Evolutionary conservation across 1,284 basidiomycete genomes (phyloP), one percentile per base, ranked within the genome.

Genomic region (Apiotrichum domesticum): DNA sequence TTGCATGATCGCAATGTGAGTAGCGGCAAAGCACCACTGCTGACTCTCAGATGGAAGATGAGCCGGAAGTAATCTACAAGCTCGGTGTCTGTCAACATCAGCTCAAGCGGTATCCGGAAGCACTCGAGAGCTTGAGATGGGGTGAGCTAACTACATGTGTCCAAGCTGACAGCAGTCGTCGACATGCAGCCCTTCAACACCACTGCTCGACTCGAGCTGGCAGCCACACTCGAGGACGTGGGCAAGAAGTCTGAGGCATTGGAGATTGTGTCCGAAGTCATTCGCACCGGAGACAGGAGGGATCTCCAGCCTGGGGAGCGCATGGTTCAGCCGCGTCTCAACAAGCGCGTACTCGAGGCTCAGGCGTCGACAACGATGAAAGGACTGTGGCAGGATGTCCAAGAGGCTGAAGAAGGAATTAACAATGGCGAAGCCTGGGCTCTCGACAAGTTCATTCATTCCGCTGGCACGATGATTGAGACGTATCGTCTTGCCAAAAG

Each of bases 141-240:
- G 84, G 91, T 90, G 55, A 33, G 82, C 72, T 21, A 1, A 4
- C 10, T 6, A 3, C 40, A 21, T 8, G 6, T 1, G 37, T 39
- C 13, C 37, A 39, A 49, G 21, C 54, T 58, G 52, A 52, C 52
- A 37, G 34, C 51, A 89, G 92, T 96, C 14, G 80, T 87, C 15
- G 78, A 82, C 3, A 84, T 83, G 1, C 86, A 91, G 68, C 85
- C 87, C 0, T 80, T 82, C 3, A 83, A 90, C 64, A 84, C 85
- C 62, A 87, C 93, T 34, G 86, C 86, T 6, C 90, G 90, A 71
- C 86, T 93, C 82, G 87, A 88, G 63, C 81, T 97, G 0, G 94
- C 94, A 0, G 88, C 90, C 59, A 84, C 94, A 15, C 90, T 90
- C 61, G 95, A 98, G 71, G 73, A 77, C 15, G 75, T 87, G 62